Evolutionary conservation across 31 red algal genomes (phyloP), one percentile per base, ranked within the genome.

Genomic region (Asparagopsis taxiformis): DNA sequence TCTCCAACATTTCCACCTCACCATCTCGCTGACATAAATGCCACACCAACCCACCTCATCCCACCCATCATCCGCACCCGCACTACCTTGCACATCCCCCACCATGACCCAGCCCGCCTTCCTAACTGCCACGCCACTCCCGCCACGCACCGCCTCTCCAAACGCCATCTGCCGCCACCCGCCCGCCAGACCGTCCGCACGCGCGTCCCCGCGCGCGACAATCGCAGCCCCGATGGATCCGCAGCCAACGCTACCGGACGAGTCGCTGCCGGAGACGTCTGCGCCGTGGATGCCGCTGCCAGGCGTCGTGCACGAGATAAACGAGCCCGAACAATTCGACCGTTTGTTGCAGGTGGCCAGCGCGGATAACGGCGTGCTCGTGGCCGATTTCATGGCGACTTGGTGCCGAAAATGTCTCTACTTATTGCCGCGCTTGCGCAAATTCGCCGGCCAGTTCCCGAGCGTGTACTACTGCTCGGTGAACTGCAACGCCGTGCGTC

Each of bases 321-420:
- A 32, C 8, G 61, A 62, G 39, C 77, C 77, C n/a, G 64, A 81
- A 15, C 64, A 70, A 55, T 81, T 58, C 39, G 77, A 81, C 64
- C 38, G 51, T 31, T 65, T 81, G 26, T 30, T 31, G 29, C 20
- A 57, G 54, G 57, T 65, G 17, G 77, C 77, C 2, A 24, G 3
- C 17, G 37, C 8, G 0, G n/a, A 55, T n/a, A 19, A 64, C 41
- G 44, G 54, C 30, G 41, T 84, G 1, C 1, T 84, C 26, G 68
- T 84, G 23, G 54, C 57, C 10, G 68, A 84, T 46, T 84, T 84
- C 43, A 31, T 66, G 59, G 79, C 79, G 29, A 16, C 31, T 1
- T 84, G 79, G 79, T 84, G 79, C 31, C 67, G 79, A 3, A 84
- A 84, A 59, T 84, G 79, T 44, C 31, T 50, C 8, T 84, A 73